Evolutionary conservation across 2,329 filamentous ascomycete species (phyloP), one percentile per base, ranked within the genome.

Genomic region (Orbilia brochopaga): DNA sequence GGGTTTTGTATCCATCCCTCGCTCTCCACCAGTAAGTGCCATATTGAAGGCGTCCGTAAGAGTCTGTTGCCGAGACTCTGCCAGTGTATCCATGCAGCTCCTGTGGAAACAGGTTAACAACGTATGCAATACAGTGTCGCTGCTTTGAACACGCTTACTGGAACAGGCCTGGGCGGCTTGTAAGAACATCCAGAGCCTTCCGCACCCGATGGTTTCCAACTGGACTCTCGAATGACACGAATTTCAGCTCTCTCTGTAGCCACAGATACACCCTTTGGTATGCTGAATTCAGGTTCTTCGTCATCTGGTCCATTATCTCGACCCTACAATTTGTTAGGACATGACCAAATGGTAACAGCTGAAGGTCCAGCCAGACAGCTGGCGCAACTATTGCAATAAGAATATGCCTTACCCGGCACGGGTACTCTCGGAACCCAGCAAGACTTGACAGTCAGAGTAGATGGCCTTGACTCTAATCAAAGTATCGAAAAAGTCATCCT

Each of bases 201-300:
- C 93, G 86, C 73, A 99, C 92, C 0, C 90, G 88, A 19, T 88
- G 85, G 78, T 90, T 92, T 78, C 97, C 92, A 76, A 96, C 92
- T 0, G 92, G 92, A 75, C 95, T 96, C 77, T 99, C 94, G 7
- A 97, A 84, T 78, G 97, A 95, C 56, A 97, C 81, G 0, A 88
- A 88, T 79, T 92, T 96, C 81, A 99, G 95, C 76, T 97, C 92
- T 69, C 90, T 88, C 78, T 97, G 92, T 19, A 96, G 88, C 93
- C 93, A 99, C 76, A 91, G 88, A 80, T 96, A 97, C 1, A 99
- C 84, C 78, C 97, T 99, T 78, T 99, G 93, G 76, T 94, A 99
- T 3, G 91, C 93, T 15, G 88, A 84, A 77, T 96, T 94, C 55
- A 99, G 84, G 73, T 91, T 87, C 69, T 91, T 91, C 0, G 92